phyloP scores from a whole-genome alignment of 73 alveolate genomes.

The Durusdinium trenchii region DNA sequence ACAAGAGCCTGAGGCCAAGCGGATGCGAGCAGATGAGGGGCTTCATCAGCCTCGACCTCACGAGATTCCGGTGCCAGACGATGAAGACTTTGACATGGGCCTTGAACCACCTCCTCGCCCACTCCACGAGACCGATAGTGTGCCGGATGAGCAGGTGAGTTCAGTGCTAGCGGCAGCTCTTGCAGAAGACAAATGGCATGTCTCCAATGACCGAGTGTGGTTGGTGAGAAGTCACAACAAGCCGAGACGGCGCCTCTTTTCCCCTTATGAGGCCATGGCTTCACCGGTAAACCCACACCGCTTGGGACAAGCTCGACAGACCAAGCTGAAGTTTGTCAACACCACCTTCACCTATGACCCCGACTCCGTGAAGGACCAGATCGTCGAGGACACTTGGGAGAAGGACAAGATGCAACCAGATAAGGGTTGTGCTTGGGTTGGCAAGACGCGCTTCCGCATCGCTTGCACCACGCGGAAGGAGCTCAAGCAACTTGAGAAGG shows the following conservation, averaged over 20 bases:
- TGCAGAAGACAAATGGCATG: background rate
- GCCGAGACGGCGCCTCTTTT: background rate
- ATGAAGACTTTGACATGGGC: background rate
- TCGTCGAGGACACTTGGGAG: background rate
- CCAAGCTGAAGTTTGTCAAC: background rate
- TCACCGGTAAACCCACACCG: background rate
- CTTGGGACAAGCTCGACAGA: background rate
- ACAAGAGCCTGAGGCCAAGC: background rate
- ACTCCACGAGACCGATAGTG: background rate
- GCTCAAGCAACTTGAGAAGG: slow-evolving; percentile 18
- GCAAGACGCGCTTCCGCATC: background rate
- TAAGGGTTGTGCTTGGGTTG: background rate
- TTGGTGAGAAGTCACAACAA: background rate
- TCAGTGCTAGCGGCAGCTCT: background rate
- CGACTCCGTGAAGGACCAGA: background rate
- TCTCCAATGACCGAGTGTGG: background rate
- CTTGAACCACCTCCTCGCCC: background rate
- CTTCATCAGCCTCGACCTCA: background rate
- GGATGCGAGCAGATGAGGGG: background rate
- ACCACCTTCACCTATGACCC: background rate
- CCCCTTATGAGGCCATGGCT: background rate
- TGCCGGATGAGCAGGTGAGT: background rate
- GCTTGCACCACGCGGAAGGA: background rate
- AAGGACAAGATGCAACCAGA: too few species aligned
- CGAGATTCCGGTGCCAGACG: background rate